phyloP scores from a whole-genome alignment of 2,329 filamentous ascomycete genomes.

The Aspergillus melleus region DNA sequence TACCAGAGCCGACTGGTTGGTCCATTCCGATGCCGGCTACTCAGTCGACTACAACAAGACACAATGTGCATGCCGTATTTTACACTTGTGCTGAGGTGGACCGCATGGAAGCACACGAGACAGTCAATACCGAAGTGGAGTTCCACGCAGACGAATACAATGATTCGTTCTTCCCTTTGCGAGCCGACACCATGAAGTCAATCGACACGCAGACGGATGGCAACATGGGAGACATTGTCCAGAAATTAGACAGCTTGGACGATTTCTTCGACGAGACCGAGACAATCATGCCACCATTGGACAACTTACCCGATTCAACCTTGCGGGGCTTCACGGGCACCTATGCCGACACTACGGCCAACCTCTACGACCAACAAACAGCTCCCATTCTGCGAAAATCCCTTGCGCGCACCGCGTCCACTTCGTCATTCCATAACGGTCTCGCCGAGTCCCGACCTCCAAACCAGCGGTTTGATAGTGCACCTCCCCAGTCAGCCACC shows the following conservation, averaged over 20 bases:
- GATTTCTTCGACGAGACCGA: slow-evolving; percentile 76
- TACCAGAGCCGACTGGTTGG: slow-evolving; percentile 94
- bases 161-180: slow-evolving; percentile 73
- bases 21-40: slow-evolving; percentile 90
- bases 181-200: slow-evolving; percentile 90
- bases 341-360: slow-evolving; percentile 71
- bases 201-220: slow-evolving; percentile 65
- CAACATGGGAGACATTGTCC: slow-evolving; percentile 79
- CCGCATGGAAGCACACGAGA: slow-evolving; percentile 58
- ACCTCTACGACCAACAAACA: slow-evolving; percentile 90
- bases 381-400: slow-evolving; percentile 87
- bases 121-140: slow-evolving; percentile 80
- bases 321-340: slow-evolving; percentile 58
- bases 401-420: slow-evolving; percentile 67
- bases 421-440: slow-evolving; percentile 80
- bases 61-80: slow-evolving; percentile 94
- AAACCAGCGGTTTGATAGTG: slow-evolving; percentile 52
- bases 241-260: slow-evolving; percentile 74
- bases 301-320: slow-evolving; percentile 36
- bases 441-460: slow-evolving; percentile 72
- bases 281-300: slow-evolving; percentile 58
- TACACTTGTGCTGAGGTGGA: slow-evolving; percentile 80
- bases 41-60: slow-evolving; percentile 80
- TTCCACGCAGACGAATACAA: slow-evolving; percentile 88
- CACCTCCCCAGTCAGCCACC: slow-evolving; percentile 35